Conservation (phyloP, 2,329 filamentous ascomycete genomes). For the Paraconiothyrium sp. region DNA sequence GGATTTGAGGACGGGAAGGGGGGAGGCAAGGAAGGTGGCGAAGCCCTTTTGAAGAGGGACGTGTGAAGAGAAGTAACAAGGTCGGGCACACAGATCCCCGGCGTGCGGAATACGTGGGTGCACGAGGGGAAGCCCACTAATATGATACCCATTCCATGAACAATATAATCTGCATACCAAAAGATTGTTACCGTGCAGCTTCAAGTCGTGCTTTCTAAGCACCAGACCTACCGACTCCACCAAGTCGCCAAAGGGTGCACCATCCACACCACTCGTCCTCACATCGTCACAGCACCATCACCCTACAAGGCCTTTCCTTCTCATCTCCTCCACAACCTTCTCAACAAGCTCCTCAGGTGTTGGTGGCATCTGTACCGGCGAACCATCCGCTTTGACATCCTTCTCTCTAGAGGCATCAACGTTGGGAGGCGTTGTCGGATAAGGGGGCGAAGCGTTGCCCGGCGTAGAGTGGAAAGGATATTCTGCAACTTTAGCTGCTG, state of each 20-base stretch:
- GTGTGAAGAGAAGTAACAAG: neutral
- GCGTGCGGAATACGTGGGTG: neutral
- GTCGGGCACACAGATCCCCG: too few relatives aligned
- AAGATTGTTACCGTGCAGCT: neutral
- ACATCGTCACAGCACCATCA: neutral
- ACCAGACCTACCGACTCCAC: too few relatives aligned
- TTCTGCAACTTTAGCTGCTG: neutral
- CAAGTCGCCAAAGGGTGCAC: too few relatives aligned
- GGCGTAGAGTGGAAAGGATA: neutral
- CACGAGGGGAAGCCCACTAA: neutral
- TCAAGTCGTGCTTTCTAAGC: neutral
- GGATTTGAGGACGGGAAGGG: conserved; percentile 79
- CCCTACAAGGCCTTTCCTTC: neutral
- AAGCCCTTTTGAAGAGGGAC: conserved; percentile 71
- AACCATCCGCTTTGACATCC: neutral
- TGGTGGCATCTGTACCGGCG: neutral
- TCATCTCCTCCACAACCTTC: conserved; percentile 5
- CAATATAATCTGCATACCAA: neutral
- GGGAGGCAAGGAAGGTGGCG: conserved; percentile 89
- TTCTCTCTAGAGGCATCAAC: neutral
- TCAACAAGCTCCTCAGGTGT: neutral
- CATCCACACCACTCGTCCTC: neutral
- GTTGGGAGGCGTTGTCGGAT: neutral
- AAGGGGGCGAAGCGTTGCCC: neutral
- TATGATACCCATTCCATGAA: conserved; percentile 4